phyloP scores from a whole-genome alignment of 2,329 filamentous ascomycete genomes.

The Aspergillus ustus region DNA sequence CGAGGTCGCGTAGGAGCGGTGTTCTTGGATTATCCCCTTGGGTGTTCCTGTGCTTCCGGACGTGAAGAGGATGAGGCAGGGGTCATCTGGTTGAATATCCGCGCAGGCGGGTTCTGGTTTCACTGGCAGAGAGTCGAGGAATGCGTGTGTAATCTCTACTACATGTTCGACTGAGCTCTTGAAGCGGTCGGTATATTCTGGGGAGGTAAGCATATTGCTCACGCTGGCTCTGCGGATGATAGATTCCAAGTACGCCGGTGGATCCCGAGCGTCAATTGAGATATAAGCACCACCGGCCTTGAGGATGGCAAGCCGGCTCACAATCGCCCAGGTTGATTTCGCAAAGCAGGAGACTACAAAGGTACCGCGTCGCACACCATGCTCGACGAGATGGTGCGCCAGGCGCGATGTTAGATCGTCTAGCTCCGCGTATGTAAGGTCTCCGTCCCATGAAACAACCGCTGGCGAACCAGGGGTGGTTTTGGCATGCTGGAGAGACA shows the following conservation, averaged over 20 bases:
- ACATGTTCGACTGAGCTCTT: background rate
- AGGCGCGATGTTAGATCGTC: slow-evolving; percentile 4
- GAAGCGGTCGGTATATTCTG: slow-evolving; percentile 11
- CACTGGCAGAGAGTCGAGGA: background rate
- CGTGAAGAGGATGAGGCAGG: slow-evolving; percentile 32
- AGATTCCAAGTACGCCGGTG: slow-evolving; percentile 70
- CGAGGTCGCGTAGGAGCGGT: slow-evolving; percentile 29
- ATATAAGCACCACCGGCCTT: slow-evolving; percentile 50
- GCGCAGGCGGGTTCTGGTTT: background rate
- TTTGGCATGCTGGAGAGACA: background rate
- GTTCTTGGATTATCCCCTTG: slow-evolving; percentile 34
- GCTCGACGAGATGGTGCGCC: background rate
- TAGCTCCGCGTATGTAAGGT: slow-evolving; percentile 12
- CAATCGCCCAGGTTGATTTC: slow-evolving; percentile 16
- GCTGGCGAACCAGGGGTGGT: background rate
- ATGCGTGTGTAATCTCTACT: background rate
- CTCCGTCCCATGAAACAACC: slow-evolving; percentile 8
- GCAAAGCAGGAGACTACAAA: slow-evolving; percentile 12
- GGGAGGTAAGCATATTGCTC: slow-evolving; percentile 64
- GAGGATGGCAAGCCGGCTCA: slow-evolving; percentile 11
- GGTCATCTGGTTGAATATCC: slow-evolving; percentile 21
- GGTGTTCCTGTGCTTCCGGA: slow-evolving; percentile 34
- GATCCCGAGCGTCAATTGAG: slow-evolving; percentile 76
- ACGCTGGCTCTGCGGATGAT: slow-evolving; percentile 74
- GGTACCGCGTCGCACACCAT: background rate